These are phyloP conservation scores for Psilocybe cubensis DNA, from an alignment of 768 basidiomycete species.

Conservation along the genomic window DNA sequence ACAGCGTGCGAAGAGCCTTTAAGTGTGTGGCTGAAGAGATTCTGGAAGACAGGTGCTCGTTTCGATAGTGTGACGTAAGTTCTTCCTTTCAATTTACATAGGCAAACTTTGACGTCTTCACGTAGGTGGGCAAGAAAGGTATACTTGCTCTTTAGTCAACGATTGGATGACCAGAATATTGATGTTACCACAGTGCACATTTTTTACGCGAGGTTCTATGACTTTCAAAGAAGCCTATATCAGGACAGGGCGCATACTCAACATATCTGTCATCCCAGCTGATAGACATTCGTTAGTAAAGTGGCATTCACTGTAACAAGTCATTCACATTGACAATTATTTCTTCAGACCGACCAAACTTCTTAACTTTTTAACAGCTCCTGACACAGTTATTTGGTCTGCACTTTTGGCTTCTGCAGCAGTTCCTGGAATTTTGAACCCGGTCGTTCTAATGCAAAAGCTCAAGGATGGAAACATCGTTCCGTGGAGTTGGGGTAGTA, in stretches of 20 bases:
- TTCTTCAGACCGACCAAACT: constrained; percentile 84
- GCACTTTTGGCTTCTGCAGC: constrained; percentile 88
- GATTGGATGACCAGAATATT: neutral
- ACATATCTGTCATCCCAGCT: constrained; percentile 91
- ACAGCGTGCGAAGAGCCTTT: constrained; percentile 83
- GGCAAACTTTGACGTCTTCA: constrained; percentile 4
- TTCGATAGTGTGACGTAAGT: constrained; percentile 78
- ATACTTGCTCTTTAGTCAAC: constrained; percentile 7
- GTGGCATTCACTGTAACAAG: constrained; percentile 15
- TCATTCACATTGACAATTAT: neutral
- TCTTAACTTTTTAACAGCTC: constrained; percentile 95
- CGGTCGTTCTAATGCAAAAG: constrained; percentile 95
- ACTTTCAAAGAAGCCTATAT: constrained; percentile 96
- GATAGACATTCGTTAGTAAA: constrained; percentile 77
- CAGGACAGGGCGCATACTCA: constrained; percentile 90
- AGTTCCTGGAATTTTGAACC: constrained; percentile 93
- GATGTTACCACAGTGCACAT: constrained; percentile 58
- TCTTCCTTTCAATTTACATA: constrained; percentile 2
- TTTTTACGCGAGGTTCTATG: constrained; percentile 91
- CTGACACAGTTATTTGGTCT: constrained; percentile 86
- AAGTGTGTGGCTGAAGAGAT: constrained; percentile 68
- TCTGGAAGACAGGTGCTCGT: constrained; percentile 89
- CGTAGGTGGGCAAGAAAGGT: constrained; percentile 89
- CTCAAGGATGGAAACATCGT: constrained; percentile 75
- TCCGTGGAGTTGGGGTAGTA: constrained; percentile 94